Conservation (phyloP, 768 basidiomycete species). For the Chlorophyllum brunneum region DNA sequence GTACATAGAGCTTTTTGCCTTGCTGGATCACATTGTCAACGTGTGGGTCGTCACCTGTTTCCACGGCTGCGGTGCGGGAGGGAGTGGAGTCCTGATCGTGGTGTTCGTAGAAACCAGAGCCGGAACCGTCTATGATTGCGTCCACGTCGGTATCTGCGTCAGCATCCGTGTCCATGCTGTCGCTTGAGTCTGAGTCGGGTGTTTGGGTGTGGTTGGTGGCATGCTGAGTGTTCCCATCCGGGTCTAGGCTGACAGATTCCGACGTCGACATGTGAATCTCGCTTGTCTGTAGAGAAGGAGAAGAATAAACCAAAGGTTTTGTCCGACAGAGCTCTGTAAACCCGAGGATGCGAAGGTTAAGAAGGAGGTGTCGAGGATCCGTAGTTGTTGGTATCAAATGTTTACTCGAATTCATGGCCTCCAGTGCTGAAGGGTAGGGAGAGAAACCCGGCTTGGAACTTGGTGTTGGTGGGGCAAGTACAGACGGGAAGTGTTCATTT, state of each 20-base stretch:
- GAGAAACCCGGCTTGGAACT: neutral
- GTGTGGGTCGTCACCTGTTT: conserved; percentile 2
- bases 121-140: neutral
- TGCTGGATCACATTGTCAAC: conserved; percentile 11
- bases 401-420: conserved; percentile 29
- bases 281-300: conserved; percentile 4
- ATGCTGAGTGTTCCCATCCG: neutral
- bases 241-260: neutral
- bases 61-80: neutral
- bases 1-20: conserved; percentile 65
- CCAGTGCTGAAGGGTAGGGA: conserved; percentile 17
- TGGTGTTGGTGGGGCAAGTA: conserved; percentile 34
- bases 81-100: neutral
- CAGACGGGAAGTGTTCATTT: conserved; percentile 70
- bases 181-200: neutral
- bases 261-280: conserved; percentile 9
- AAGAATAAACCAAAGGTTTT: conserved; percentile 43
- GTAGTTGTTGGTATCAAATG: conserved; percentile 61
- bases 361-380: conserved; percentile 67
- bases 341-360: conserved; percentile 83
- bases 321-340: conserved; percentile 87
- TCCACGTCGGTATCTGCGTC: conserved; percentile 3
- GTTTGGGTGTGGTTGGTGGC: neutral
- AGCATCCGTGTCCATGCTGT: conserved; percentile 1
- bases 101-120: neutral